phyloP scores from a whole-genome alignment of 2,329 filamentous ascomycete species.

The Diaporthe sp. region DNA sequence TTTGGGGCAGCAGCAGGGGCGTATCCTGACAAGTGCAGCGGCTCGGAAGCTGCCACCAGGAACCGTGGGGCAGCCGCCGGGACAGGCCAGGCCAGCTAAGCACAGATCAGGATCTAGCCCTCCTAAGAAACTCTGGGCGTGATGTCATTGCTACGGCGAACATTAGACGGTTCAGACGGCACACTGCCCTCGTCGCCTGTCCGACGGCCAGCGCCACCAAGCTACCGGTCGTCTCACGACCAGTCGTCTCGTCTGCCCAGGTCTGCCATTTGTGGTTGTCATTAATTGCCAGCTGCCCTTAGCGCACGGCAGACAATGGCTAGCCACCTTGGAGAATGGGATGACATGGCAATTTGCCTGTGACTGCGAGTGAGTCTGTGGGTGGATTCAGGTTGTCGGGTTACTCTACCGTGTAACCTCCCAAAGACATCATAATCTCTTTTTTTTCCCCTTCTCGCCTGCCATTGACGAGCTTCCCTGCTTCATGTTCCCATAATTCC shows the following conservation, averaged over 20 bases:
- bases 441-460: neutral
- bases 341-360: conserved; percentile 17
- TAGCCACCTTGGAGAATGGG: neutral
- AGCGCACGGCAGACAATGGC: neutral
- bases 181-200: neutral
- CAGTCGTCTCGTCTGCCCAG: conserved; percentile 15
- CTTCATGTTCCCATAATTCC: conserved; percentile 7
- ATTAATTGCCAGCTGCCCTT: conserved; percentile 10
- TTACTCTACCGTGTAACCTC: neutral
- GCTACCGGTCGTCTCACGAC: neutral
- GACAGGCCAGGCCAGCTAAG: neutral
- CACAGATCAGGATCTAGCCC: conserved; percentile 14
- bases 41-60: conserved; percentile 21
- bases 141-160: neutral
- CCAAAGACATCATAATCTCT: neutral
- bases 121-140: neutral
- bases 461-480: neutral
- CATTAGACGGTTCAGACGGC: neutral
- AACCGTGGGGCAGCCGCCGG: conserved; percentile 8
- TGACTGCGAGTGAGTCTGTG: neutral
- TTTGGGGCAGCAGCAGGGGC: neutral
- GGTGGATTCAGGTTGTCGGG: neutral
- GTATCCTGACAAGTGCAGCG: conserved; percentile 13
- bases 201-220: neutral
- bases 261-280: neutral